phyloP scores from a whole-genome alignment of 768 basidiomycete genomes.

The Rickenella mellea region DNA sequence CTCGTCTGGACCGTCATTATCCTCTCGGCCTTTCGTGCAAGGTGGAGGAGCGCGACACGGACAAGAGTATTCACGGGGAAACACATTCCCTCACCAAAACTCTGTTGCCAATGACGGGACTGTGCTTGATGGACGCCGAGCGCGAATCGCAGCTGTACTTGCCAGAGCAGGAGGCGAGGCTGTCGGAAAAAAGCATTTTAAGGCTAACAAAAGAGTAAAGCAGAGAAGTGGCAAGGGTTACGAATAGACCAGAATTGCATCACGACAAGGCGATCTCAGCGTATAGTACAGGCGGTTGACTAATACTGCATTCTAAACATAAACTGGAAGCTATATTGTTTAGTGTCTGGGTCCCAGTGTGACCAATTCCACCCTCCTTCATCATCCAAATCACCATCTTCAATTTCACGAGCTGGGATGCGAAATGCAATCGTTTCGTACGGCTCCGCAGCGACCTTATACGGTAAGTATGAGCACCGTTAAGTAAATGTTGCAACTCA shows the following conservation, averaged over 20 bases:
- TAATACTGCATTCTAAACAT: slow-evolving; percentile 64
- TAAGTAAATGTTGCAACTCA: slow-evolving; percentile 31
- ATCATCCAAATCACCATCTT: slow-evolving; percentile 82
- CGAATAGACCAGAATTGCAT: slow-evolving; percentile 31
- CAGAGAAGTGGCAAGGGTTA: slow-evolving; percentile 92
- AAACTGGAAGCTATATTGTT: slow-evolving; percentile 97
- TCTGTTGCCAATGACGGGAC: slow-evolving; percentile 71
- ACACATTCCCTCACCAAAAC: slow-evolving; percentile 78
- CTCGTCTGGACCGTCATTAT: slow-evolving; percentile 37
- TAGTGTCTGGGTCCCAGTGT: slow-evolving; percentile 98
- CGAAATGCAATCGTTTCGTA: slow-evolving; percentile 99
- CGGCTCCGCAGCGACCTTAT: slow-evolving; percentile 94
- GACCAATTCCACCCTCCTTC: slow-evolving; percentile 95
- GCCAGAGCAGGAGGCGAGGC: slow-evolving; percentile 25
- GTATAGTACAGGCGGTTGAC: slow-evolving; percentile 7
- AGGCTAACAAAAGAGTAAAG: slow-evolving; percentile 72
- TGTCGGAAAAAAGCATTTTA: slow-evolving; percentile 57
- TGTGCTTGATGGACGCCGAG: slow-evolving; percentile 34
- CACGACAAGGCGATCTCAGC: background rate
- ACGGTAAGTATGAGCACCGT: background rate
- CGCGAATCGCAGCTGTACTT: slow-evolving; percentile 32
- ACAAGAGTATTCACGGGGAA: slow-evolving; percentile 52
- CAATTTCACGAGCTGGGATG: slow-evolving; percentile 93
- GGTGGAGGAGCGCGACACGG: slow-evolving; percentile 43
- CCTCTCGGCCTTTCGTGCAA: slow-evolving; percentile 55